phyloP scores from a whole-genome alignment of 225 moss, liverwort and hornwort species.

The Takakia lepidozioides region DNA sequence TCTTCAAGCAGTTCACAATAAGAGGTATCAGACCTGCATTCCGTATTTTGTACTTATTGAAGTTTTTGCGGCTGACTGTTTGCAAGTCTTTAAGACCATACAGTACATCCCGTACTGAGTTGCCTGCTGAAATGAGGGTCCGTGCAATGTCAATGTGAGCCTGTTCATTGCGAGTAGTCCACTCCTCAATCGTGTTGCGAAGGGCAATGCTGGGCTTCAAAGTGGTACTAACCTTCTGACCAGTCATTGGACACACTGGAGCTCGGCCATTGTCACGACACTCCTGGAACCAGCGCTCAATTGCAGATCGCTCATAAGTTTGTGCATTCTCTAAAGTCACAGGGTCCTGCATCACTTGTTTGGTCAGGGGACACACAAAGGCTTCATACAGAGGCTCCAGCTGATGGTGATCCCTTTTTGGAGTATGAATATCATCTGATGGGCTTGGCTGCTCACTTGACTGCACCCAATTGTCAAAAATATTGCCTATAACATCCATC shows the following conservation, averaged over 20 bases:
- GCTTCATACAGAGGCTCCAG: slow-evolving; percentile 91
- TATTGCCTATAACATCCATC: slow-evolving; percentile 70
- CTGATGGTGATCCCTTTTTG: slow-evolving; percentile 53
- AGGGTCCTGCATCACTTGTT: slow-evolving; percentile 91
- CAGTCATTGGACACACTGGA: slow-evolving; percentile 66
- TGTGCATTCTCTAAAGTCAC: slow-evolving; percentile 72
- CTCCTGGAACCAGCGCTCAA: slow-evolving; percentile 85
- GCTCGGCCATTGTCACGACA: slow-evolving; percentile 59
- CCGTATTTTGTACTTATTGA: slow-evolving; percentile 70
- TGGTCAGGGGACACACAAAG: slow-evolving; percentile 87
- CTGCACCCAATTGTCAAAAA: slow-evolving; percentile 58
- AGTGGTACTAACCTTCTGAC: slow-evolving; percentile 50
- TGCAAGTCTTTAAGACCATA: slow-evolving; percentile 80
- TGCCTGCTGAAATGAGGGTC: slow-evolving; percentile 30
- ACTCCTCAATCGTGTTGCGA: slow-evolving; percentile 93
- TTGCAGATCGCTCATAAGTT: slow-evolving; percentile 75
- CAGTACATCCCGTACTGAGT: slow-evolving; percentile 49
- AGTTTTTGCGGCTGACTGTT: slow-evolving; percentile 42
- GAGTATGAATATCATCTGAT: slow-evolving; percentile 39
- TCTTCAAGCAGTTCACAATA: slow-evolving; percentile 71
- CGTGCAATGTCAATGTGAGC: slow-evolving; percentile 68
- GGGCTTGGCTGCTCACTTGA: slow-evolving; percentile 52
- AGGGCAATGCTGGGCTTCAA: slow-evolving; percentile 86
- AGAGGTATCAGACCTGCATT: slow-evolving; percentile 59
- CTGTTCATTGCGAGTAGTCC: slow-evolving; percentile 74